Percentiles rank a stretch among this genome's conserved stretches.
phyloP scores from a whole-genome alignment of 2,329 filamentous ascomycete genomes.

The Colletotrichum spinosum region DNA sequence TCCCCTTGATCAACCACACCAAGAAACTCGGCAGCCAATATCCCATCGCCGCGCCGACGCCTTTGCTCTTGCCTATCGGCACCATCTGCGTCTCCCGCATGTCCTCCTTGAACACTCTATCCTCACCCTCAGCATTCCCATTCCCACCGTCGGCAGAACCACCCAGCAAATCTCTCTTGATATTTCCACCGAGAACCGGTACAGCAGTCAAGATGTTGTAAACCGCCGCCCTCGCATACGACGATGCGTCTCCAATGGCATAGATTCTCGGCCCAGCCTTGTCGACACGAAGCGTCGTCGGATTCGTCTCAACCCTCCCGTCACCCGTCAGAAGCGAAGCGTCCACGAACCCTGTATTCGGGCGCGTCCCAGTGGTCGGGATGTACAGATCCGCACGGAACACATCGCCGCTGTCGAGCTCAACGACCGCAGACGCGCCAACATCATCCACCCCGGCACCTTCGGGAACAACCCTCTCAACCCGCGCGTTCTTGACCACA shows the following conservation, averaged over 20 bases:
- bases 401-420: constrained; percentile 51
- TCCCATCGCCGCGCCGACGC: constrained; percentile 58
- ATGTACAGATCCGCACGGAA: constrained; percentile 61
- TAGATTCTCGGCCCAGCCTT: constrained; percentile 52
- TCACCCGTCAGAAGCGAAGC: constrained; percentile 45
- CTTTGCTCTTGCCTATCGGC: constrained; percentile 57
- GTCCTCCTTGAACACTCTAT: constrained; percentile 56
- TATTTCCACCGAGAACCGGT: constrained; percentile 58
- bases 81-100: constrained; percentile 58
- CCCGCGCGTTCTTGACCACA: constrained; percentile 54
- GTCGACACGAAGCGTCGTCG: constrained; percentile 51
- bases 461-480: constrained; percentile 47
- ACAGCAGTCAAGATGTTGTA: constrained; percentile 55
- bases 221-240: constrained; percentile 53
- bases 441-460: constrained; percentile 44
- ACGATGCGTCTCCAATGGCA: constrained; percentile 58
- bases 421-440: constrained; percentile 46
- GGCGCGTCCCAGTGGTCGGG: constrained; percentile 53
- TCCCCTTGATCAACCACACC: constrained; percentile 62
- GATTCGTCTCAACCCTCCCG: constrained; percentile 52
- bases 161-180: constrained; percentile 60
- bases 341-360: constrained; percentile 55
- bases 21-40: constrained; percentile 55
- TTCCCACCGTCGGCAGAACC: constrained; percentile 43
- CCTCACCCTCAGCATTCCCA: constrained; percentile 28